phyloP scores from a whole-genome alignment of 2,329 filamentous ascomycete genomes.

The Paecilomyces sp. region DNA sequence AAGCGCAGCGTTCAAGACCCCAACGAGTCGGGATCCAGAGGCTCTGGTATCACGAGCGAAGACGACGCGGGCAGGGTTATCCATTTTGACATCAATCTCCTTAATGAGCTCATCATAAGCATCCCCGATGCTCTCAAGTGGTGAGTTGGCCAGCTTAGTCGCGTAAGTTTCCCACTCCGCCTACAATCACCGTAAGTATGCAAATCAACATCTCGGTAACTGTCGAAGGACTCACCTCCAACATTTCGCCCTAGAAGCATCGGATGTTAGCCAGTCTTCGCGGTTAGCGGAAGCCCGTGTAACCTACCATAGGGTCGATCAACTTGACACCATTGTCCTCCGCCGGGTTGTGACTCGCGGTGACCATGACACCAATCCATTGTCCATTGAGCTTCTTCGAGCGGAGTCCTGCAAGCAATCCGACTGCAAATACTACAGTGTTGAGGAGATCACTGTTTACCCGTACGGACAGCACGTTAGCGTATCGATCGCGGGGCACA shows the following conservation, averaged over 20 bases:
- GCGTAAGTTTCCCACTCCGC: conserved; percentile 85
- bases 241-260: conserved; percentile 70
- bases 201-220: conserved; percentile 6
- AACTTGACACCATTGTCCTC: conserved; percentile 91
- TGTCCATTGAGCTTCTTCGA: conserved; percentile 85
- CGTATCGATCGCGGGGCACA: conserved; percentile 21
- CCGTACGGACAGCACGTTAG: conserved; percentile 24
- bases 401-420: conserved; percentile 77
- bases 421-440: conserved; percentile 87
- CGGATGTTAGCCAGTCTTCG: conserved; percentile 10
- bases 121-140: conserved; percentile 65
- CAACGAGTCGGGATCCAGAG: conserved; percentile 76
- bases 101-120: conserved; percentile 70
- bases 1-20: conserved; percentile 71
- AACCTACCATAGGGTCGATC: conserved; percentile 74
- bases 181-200: conserved; percentile 27
- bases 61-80: conserved; percentile 68
- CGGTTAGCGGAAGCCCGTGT: background rate
- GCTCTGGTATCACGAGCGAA: conserved; percentile 90
- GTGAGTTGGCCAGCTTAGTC: conserved; percentile 80
- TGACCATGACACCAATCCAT: conserved; percentile 95
- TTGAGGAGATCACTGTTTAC: conserved; percentile 66
- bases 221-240: conserved; percentile 56
- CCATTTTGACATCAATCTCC: conserved; percentile 67
- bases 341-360: conserved; percentile 85